phyloP scores from a whole-genome alignment of 2,329 filamentous ascomycete species.

The Cercospora sojina region DNA sequence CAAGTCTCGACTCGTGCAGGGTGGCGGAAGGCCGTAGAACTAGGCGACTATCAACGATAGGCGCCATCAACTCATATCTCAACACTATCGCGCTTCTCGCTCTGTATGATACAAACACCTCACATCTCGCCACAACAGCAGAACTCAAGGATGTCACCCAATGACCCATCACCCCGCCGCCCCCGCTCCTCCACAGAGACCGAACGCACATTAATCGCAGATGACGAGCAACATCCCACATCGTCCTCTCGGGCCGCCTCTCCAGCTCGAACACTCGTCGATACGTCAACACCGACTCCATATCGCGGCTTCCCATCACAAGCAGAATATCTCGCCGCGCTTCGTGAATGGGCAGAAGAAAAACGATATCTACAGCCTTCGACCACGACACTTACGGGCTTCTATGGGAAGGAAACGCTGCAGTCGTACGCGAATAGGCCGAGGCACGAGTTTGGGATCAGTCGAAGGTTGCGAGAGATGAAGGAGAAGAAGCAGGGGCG shows the following conservation, averaged over 20 bases:
- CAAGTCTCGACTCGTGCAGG: background rate
- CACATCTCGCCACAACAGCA: background rate
- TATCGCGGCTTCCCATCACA: conserved; percentile 35
- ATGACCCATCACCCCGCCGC: background rate
- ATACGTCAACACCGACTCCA: conserved; percentile 11
- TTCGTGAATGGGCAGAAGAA: conserved; percentile 35
- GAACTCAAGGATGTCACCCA: background rate
- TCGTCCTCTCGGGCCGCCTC: conserved; percentile 4
- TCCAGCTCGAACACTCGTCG: conserved; percentile 3
- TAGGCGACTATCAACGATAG: background rate
- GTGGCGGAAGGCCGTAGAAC: background rate
- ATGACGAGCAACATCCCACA: background rate
- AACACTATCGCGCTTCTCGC: background rate
- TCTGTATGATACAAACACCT: background rate
- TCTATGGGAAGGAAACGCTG: conserved; percentile 34
- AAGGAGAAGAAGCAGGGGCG: conserved; percentile 24
- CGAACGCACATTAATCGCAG: conserved; percentile 7
- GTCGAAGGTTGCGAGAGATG: conserved; percentile 25
- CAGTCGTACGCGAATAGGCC: conserved; percentile 30
- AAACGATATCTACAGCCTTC: conserved; percentile 32
- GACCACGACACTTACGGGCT: conserved; percentile 29
- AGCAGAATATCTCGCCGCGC: conserved; percentile 32
- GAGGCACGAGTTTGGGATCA: conserved; percentile 27
- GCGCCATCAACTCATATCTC: background rate
- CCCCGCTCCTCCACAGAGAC: conserved; percentile 9